Evolutionary conservation across 352 stramenopile species (phyloP).

Genomic region (Pythium guiyangense): DNA sequence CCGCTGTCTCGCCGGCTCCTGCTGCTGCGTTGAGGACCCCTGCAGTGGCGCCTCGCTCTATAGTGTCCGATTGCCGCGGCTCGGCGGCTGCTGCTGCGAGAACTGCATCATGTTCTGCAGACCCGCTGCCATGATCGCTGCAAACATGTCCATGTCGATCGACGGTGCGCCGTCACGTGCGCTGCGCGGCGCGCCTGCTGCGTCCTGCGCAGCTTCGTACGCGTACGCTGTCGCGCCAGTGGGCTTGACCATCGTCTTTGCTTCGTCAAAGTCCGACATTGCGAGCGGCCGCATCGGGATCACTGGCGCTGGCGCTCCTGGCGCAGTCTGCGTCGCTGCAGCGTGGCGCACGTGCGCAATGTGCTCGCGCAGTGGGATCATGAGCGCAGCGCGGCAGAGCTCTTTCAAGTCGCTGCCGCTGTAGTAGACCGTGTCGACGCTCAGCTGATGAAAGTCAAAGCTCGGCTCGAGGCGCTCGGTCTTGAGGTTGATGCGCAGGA

Average conservation of each 20-base stretch:
- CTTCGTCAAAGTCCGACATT: slow-evolving; percentile 85
- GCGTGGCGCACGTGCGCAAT: slow-evolving; percentile 57
- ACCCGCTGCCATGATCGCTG: slow-evolving; percentile 73
- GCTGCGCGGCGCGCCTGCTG: slow-evolving; percentile 12
- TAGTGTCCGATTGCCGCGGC: slow-evolving; percentile 13
- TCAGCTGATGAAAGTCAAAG: slow-evolving; percentile 85
- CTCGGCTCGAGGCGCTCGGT: slow-evolving; percentile 72
- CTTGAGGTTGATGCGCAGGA: slow-evolving; percentile 91
- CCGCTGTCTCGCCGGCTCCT: not conserved
- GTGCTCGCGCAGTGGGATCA: slow-evolving; percentile 85
- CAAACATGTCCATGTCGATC: slow-evolving; percentile 81
- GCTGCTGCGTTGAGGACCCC: too few relatives aligned
- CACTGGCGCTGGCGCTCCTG: slow-evolving; percentile 10
- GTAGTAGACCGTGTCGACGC: slow-evolving; percentile 88
- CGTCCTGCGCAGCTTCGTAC: slow-evolving; percentile 61
- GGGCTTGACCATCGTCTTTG: slow-evolving; percentile 79
- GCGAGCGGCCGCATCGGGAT: slow-evolving; percentile 62
- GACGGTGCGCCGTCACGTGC: slow-evolving; percentile 22
- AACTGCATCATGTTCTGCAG: slow-evolving; percentile 82
- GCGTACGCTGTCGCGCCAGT: slow-evolving; percentile 77
- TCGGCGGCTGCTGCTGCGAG: slow-evolving; percentile 21
- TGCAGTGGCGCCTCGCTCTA: too few relatives aligned
- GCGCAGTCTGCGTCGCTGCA: slow-evolving; percentile 20
- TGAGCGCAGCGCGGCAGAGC: slow-evolving; percentile 79
- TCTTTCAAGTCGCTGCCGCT: slow-evolving; percentile 95